Evolutionary conservation across 192 early-diverging fungal genomes (phyloP).

Genomic region (Coemansia sp.): DNA sequence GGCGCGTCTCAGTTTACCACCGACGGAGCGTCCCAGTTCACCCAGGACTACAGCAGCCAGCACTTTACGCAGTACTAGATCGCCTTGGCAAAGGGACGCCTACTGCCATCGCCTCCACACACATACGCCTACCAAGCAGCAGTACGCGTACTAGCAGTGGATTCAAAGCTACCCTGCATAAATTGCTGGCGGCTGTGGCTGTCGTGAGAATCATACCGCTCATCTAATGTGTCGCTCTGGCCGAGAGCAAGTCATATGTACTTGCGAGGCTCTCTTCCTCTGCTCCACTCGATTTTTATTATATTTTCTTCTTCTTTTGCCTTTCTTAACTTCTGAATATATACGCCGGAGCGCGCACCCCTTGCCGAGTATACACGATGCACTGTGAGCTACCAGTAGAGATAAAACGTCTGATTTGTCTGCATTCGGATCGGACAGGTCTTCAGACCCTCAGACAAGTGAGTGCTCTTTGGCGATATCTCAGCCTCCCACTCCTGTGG

Average conservation of each 20-base stretch:
- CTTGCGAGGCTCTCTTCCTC: background rate
- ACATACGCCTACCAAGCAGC: background rate
- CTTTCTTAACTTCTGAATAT: background rate
- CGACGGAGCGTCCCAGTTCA: slow-evolving; percentile 24
- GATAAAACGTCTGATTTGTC: slow-evolving; percentile 26
- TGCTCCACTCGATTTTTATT: background rate
- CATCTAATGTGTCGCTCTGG: background rate
- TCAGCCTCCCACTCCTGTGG: slow-evolving; percentile 43
- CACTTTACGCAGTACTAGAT: slow-evolving; percentile 51
- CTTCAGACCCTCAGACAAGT: slow-evolving; percentile 32
- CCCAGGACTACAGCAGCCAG: slow-evolving; percentile 37
- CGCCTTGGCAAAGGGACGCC: background rate
- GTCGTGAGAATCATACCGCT: background rate
- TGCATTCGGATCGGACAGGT: slow-evolving; percentile 13
- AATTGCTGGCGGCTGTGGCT: background rate
- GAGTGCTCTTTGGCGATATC: slow-evolving; percentile 32
- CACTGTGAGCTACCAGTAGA: slow-evolving; percentile 22
- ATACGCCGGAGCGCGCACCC: background rate
- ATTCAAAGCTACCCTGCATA: slow-evolving; percentile 5
- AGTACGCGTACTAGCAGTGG: background rate
- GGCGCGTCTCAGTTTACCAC: slow-evolving; percentile 22
- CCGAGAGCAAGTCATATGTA: background rate
- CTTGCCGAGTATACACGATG: background rate
- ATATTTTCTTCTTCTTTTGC: background rate
- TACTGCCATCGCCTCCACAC: slow-evolving; percentile 1